Evolutionary conservation across 108 stramenopile species (phyloP).

Genomic region (Aurantiochytrium sp.): DNA sequence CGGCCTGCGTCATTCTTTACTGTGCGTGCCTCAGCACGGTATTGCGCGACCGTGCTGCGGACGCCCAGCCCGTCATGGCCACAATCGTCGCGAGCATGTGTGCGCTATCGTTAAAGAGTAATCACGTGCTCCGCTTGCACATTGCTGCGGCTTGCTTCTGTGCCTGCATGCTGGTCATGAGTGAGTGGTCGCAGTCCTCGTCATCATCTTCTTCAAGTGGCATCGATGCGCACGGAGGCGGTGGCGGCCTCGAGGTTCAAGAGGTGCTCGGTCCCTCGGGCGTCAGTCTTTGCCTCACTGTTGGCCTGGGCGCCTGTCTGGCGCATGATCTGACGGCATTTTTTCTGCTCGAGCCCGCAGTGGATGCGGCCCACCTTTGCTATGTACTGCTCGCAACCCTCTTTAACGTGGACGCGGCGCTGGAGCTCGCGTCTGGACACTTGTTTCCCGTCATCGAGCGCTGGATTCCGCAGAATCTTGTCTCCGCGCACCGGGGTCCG

Average conservation of each 20-base stretch:
- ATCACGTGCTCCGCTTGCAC: not conserved
- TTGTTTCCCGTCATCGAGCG: not conserved
- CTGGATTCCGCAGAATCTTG: too few relatives aligned
- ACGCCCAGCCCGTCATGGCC: not conserved
- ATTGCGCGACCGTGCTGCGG: not conserved
- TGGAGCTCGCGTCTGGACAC: not conserved
- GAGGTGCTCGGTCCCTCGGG: not conserved
- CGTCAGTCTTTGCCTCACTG: not conserved
- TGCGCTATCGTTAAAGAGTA: not conserved
- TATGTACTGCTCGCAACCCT: not conserved
- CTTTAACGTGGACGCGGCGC: not conserved
- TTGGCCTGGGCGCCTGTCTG: not conserved
- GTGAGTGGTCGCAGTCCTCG: not conserved
- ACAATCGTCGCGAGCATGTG: not conserved
- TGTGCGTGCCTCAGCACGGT: not conserved
- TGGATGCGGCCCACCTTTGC: not conserved
- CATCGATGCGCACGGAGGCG: not conserved
- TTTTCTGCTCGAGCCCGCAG: not conserved
- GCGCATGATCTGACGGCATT: not conserved
- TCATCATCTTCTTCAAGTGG: too few relatives aligned
- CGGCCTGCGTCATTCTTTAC: not conserved
- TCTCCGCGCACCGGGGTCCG: too few relatives aligned
- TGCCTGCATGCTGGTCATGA: not conserved
- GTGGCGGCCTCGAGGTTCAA: not conserved
- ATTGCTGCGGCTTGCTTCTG: slow-evolving; percentile 1